Evolutionary conservation across 2,329 filamentous ascomycete genomes (phyloP).

Genomic region (Akanthomyces uredinophilus): DNA sequence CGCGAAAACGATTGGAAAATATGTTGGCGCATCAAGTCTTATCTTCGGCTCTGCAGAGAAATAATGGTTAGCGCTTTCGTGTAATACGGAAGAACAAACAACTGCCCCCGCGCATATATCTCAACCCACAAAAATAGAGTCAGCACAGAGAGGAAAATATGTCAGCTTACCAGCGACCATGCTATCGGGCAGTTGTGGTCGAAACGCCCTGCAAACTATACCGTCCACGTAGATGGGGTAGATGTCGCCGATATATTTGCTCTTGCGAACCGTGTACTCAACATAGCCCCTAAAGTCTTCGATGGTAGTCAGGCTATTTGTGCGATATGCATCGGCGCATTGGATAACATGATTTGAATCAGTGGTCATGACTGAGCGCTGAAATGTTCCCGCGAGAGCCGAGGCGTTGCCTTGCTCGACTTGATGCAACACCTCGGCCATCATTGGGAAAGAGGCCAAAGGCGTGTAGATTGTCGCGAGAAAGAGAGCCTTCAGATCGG

Average conservation of each 20-base stretch:
- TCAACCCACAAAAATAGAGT: not conserved
- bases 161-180: not conserved
- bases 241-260: not conserved
- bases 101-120: no score
- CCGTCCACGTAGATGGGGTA: not conserved
- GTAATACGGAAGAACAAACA: no score
- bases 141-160: not conserved
- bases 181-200: not conserved
- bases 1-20: slow-evolving; percentile 34
- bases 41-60: no score
- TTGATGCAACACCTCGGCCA: not conserved
- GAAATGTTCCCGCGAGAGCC: not conserved
- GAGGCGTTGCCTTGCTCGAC: not conserved
- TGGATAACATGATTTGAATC: not conserved
- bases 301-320: not conserved
- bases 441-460: not conserved
- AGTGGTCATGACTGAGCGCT: not conserved
- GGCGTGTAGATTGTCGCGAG: not conserved
- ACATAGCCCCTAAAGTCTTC: not conserved
- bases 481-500: not conserved
- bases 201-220: not conserved
- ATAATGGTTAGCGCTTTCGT: no score
- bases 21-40: not conserved
- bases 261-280: not conserved
- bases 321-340: not conserved